Base-by-base conservation (phyloP, 805 yeast genomes). In the Saturnispora saitoi region DNA sequence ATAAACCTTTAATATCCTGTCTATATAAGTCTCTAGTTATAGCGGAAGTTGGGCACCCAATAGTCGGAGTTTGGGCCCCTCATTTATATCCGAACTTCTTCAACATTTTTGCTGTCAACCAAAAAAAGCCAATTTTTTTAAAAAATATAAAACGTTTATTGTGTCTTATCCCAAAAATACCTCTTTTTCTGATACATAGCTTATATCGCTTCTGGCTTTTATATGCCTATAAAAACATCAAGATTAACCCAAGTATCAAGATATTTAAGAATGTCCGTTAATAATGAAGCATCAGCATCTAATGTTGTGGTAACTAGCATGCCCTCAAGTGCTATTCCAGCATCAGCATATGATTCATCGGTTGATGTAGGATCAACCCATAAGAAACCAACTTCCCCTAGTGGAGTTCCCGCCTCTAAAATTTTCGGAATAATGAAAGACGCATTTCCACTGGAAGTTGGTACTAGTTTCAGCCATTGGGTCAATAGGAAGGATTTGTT, bases 381-480 rank as follows among this genome's bases (percentile, higher is more conserved):
- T 55, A 72, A 65, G 51, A 59, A 80, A 24, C 71, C 87, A 0
- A 79, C 82, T 0, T 78, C 83, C 22, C 90, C 90, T 1, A 71
- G 82, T 0, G 86, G 87, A 0, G 73, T 82, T 0, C 87, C 89
- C 0, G 52, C 83, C 6, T 61, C 68, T 20, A 75, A 77, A 54
- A 68, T 83, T 12, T 50, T 50, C 14, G 43, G 43, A 1, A 41
- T 42, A 15, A 62, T 80, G 24, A 68, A 76, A 8, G 71, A 70
- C 47, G 68, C 73, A 40, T 84, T 84, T 58, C 91, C 91, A 0
- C 65, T 82, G 11, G 62, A 77, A 5, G 51, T 78, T 0, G 56
- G 58, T 4, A 76, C 80, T 42, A 80, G 86, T 17, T 55, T 76
- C 24, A 59, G 60, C n/a, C 84, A 84, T 62, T 84, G 69, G 56